A percentile compares a stretch with the other conserved stretches of the same genome.
These are phyloP conservation scores for Elsinoe fawcettii DNA, from an alignment of 2,329 filamentous ascomycete genomes.

Conservation along the genomic window DNA sequence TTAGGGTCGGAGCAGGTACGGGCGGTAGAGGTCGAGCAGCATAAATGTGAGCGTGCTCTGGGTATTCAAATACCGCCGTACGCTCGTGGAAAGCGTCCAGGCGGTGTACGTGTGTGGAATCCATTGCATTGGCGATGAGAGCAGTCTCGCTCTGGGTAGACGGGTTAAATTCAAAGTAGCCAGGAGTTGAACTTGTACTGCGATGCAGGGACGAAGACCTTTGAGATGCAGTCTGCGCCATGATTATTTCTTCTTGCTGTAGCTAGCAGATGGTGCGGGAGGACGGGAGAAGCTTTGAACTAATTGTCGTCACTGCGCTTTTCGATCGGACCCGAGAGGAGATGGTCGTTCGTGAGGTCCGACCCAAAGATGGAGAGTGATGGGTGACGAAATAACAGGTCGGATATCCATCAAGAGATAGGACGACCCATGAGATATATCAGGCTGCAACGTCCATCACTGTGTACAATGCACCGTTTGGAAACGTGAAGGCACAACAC, in stretches of 20 bases:
- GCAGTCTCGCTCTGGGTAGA: constrained; percentile 10
- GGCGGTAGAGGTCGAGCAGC: constrained; percentile 19
- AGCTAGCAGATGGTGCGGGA: constrained; percentile 16
- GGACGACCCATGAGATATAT: constrained; percentile 11
- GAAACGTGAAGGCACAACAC: constrained; percentile 10
- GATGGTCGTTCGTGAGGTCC: background rate
- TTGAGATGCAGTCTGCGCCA: constrained; percentile 13
- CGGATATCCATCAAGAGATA: constrained; percentile 1
- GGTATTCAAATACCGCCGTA: constrained; percentile 17
- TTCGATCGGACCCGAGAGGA: background rate
- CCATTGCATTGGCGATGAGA: constrained; percentile 15
- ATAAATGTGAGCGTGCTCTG: constrained; percentile 19
- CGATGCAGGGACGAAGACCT: constrained; percentile 15
- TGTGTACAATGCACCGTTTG: constrained; percentile 15
- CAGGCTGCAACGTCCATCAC: constrained; percentile 13
- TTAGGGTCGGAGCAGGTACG: constrained; percentile 17
- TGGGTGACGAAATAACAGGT: background rate
- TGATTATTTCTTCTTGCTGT: constrained; percentile 14
- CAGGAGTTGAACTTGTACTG: constrained; percentile 7
- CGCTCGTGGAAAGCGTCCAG: constrained; percentile 19
- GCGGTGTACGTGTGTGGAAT: constrained; percentile 15
- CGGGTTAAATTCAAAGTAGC: constrained; percentile 17
- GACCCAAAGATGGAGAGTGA: background rate
- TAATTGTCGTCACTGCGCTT: constrained; percentile 12
- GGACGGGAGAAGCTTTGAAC: background rate